These are phyloP conservation scores for Camellia japonica DNA, from an alignment of 148 eudicot species.

Conservation along the genomic window DNA sequence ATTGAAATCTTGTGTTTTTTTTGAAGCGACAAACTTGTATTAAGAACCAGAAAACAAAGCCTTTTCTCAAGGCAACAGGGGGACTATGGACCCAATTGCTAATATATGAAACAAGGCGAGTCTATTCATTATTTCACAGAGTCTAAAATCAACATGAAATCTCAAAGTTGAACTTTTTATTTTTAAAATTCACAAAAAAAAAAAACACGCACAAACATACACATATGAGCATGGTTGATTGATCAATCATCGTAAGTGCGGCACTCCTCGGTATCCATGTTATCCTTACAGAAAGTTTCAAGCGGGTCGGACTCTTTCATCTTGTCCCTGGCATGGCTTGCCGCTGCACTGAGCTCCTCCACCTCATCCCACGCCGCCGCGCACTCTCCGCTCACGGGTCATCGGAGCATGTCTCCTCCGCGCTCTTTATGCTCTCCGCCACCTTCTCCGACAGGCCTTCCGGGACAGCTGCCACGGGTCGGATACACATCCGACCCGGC, in stretches of 20 bases:
- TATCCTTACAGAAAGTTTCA: slow-evolving; percentile 77
- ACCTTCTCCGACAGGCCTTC: slow-evolving; percentile 64
- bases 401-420: slow-evolving; percentile 68
- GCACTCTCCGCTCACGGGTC: slow-evolving; percentile 81
- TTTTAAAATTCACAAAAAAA: no score
- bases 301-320: slow-evolving; percentile 63
- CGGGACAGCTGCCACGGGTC: slow-evolving; percentile 49
- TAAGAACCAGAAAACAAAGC: no score
- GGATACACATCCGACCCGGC: slow-evolving; percentile 28
- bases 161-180: no score
- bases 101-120: no score
- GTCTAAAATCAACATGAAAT: no score
- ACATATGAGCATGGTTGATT: no score
- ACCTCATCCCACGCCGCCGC: slow-evolving; percentile 96
- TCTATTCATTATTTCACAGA: no score
- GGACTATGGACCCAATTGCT: no score
- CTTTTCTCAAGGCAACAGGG: no score
- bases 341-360: slow-evolving; percentile 92
- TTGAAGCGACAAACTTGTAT: no score
- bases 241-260: slow-evolving; percentile 76
- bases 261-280: slow-evolving; percentile 85
- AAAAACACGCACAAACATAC: no score
- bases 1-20: no score
- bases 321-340: slow-evolving; percentile 83
- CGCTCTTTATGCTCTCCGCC: slow-evolving; percentile 71